These are phyloP conservation scores for Trametes polyzona DNA, from an alignment of 1,284 basidiomycete genomes.

Conservation along the genomic window DNA sequence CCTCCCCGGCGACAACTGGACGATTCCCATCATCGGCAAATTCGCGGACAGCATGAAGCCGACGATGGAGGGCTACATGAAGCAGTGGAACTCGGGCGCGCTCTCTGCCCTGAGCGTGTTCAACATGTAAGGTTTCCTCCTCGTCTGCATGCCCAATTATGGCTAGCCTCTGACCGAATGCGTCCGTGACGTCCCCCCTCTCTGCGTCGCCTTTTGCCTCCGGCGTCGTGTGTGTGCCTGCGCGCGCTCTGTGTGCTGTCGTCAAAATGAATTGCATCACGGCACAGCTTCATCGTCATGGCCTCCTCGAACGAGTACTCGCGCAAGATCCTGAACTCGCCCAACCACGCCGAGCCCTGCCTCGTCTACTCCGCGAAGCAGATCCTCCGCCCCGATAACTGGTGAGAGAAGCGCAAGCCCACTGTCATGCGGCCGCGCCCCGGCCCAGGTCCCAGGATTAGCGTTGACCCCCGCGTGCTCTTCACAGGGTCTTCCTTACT, in stretches of 20 bases:
- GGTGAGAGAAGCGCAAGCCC: too few species aligned
- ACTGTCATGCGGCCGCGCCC: too few species aligned
- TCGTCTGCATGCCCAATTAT: slow-evolving; percentile 7
- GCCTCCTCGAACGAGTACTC: slow-evolving; percentile 90
- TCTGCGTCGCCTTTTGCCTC: too few species aligned
- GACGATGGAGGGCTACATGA: slow-evolving; percentile 87
- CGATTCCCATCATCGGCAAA: slow-evolving; percentile 93
- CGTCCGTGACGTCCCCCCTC: neutral
- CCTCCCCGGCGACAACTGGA: slow-evolving; percentile 88
- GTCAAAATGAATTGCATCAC: neutral
- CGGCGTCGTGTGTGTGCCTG: too few species aligned
- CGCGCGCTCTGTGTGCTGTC: neutral
- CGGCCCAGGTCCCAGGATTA: too few species aligned
- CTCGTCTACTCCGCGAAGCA: slow-evolving; percentile 93
- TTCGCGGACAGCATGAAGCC: slow-evolving; percentile 90
- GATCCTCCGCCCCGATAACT: slow-evolving; percentile 89
- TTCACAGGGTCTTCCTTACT: slow-evolving; percentile 89
- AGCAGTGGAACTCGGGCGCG: slow-evolving; percentile 85
- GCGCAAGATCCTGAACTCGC: slow-evolving; percentile 93
- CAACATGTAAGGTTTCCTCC: slow-evolving; percentile 77
- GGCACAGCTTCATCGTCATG: slow-evolving; percentile 92
- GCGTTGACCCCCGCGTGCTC: slow-evolving; percentile 8
- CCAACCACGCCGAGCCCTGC: slow-evolving; percentile 88
- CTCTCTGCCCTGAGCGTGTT: slow-evolving; percentile 91
- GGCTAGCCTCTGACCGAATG: slow-evolving; percentile 22